phyloP scores from a whole-genome alignment of 1,284 basidiomycete genomes.

The Hemileia vastatrix region DNA sequence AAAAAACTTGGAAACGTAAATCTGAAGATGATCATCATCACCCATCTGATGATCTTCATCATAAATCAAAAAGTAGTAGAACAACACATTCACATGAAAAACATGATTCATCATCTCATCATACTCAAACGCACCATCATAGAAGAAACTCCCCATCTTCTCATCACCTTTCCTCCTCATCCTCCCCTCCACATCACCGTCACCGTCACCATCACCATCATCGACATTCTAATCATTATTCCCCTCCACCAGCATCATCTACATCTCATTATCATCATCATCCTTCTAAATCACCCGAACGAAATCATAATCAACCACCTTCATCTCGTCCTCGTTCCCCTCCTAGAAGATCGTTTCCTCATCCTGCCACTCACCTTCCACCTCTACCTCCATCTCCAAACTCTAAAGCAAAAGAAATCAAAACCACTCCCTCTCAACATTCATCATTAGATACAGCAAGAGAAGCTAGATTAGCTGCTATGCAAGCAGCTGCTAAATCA shows the following conservation, averaged over 20 bases:
- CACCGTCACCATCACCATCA: background rate
- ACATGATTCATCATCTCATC: background rate
- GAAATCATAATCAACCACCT: constrained; percentile 1
- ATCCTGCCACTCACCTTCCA: background rate
- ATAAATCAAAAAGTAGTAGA: too few relatives aligned
- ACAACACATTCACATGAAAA: background rate
- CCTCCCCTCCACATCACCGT: background rate
- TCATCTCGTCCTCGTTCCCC: background rate
- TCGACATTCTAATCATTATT: background rate
- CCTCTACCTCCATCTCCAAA: background rate
- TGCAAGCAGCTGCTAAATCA: constrained; percentile 11
- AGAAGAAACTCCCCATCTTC: background rate
- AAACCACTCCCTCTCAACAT: too few relatives aligned
- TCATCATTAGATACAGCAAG: too few relatives aligned
- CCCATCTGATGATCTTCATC: background rate
- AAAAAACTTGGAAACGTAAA: background rate
- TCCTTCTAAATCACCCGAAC: background rate
- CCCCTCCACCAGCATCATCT: background rate
- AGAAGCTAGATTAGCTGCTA: constrained; percentile 10
- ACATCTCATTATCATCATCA: constrained; percentile 5
- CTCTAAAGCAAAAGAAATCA: background rate
- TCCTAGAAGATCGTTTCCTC: background rate
- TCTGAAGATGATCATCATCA: constrained; percentile 9
- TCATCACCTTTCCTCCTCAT: background rate
- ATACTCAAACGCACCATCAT: background rate